Conservation (phyloP, 2,329 filamentous ascomycete genomes). For the Verticillium nonalfalfae region DNA sequence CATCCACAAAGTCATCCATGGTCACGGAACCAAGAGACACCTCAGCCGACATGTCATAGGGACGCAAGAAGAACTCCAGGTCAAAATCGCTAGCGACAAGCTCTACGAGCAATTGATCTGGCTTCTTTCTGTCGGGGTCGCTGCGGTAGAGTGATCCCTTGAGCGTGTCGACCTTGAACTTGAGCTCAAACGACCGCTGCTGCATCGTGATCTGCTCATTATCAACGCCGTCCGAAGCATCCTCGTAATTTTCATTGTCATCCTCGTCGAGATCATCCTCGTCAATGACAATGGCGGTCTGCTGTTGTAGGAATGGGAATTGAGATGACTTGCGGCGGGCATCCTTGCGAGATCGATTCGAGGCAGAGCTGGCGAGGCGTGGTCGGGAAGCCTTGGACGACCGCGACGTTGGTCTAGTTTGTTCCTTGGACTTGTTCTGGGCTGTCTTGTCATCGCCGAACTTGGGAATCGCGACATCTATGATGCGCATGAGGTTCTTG, state of each 20-base stretch:
- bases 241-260: conserved; percentile 58
- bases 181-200: conserved; percentile 91
- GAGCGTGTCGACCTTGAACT: conserved; percentile 89
- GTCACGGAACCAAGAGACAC: conserved; percentile 81
- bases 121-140: conserved; percentile 68
- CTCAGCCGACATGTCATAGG: conserved; percentile 90
- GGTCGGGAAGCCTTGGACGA: conserved; percentile 25
- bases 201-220: conserved; percentile 64
- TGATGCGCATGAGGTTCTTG: conserved; percentile 91
- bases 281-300: conserved; percentile 72
- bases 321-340: conserved; percentile 60
- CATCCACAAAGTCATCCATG: conserved; percentile 92
- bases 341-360: conserved; percentile 37
- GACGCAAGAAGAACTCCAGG: conserved; percentile 79
- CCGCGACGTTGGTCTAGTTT: conserved; percentile 8
- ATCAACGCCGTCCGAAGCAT: conserved; percentile 52
- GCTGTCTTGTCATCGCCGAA: conserved; percentile 44
- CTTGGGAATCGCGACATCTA: conserved; percentile 90
- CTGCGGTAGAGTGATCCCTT: conserved; percentile 89
- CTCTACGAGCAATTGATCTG: conserved; percentile 81
- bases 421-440: conserved; percentile 14
- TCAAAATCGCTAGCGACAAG: conserved; percentile 85
- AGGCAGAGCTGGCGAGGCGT: conserved; percentile 38
- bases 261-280: conserved; percentile 62
- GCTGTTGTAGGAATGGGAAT: conserved; percentile 65